Percentiles rank a stretch among this genome's conserved stretches.
These are phyloP conservation scores for Xerocomus nothofagi DNA, from an alignment of 1,284 basidiomycete genomes.

Conservation along the genomic window DNA sequence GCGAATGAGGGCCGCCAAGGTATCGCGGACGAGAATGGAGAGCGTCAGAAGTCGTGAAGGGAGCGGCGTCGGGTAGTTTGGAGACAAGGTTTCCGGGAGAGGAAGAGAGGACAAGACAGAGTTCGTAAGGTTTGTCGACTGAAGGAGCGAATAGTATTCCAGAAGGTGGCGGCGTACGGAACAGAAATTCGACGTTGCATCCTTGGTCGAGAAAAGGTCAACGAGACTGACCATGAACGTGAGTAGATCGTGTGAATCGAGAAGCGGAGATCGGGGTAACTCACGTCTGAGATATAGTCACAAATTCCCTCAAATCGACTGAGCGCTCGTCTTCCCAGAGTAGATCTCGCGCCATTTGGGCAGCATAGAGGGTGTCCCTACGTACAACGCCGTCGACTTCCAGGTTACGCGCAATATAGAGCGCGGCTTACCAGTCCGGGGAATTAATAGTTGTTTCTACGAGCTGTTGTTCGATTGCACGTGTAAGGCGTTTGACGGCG, in stretches of 20 bases:
- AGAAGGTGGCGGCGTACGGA: slow-evolving; percentile 70
- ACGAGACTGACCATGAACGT: slow-evolving; percentile 57
- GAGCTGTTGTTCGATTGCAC: slow-evolving; percentile 69
- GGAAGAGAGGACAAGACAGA: slow-evolving; percentile 77
- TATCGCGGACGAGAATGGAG: slow-evolving; percentile 75
- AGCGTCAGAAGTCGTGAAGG: slow-evolving; percentile 83
- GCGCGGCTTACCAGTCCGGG: slow-evolving; percentile 74
- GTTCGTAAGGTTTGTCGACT: slow-evolving; percentile 80
- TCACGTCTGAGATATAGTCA: slow-evolving; percentile 86
- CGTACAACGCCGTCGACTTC: slow-evolving; percentile 17
- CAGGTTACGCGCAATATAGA: slow-evolving; percentile 10
- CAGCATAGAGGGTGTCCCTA: slow-evolving; percentile 85
- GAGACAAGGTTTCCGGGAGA: slow-evolving; percentile 78
- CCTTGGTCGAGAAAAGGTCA: slow-evolving; percentile 76
- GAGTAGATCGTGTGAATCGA: slow-evolving; percentile 24
- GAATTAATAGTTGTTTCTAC: slow-evolving; percentile 85
- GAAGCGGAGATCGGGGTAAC: slow-evolving; percentile 26
- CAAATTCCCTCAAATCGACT: slow-evolving; percentile 78
- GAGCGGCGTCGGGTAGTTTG: slow-evolving; percentile 65
- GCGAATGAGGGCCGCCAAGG: slow-evolving; percentile 64
- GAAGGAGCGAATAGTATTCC: slow-evolving; percentile 85
- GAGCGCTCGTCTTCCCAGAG: slow-evolving; percentile 80
- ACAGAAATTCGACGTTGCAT: slow-evolving; percentile 60
- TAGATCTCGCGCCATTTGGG: slow-evolving; percentile 86
- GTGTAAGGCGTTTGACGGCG: slow-evolving; percentile 88